Conservation (phyloP, 202 grass and related monocot genomes). For the Zoysia matrella region DNA sequence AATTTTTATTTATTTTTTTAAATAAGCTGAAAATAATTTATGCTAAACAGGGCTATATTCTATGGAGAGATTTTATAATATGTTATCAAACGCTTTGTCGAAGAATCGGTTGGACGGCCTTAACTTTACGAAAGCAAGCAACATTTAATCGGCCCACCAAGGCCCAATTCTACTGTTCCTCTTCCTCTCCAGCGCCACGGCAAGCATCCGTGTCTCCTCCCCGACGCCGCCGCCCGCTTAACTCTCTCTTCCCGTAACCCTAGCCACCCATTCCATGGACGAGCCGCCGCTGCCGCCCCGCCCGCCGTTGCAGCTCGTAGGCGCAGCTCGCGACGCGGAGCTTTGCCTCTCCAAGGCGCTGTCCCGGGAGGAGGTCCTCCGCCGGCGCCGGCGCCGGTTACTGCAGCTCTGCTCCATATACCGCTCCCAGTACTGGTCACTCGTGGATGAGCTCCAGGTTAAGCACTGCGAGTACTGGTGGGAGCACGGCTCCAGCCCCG, state of each 20-base stretch:
- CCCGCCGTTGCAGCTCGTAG: not conserved
- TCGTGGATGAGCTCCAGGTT: conserved; percentile 36
- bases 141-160: not conserved
- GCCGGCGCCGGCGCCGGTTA: conserved; percentile 16
- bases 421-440: conserved; percentile 45
- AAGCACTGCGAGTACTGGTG: conserved; percentile 43
- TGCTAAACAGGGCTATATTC: too few species aligned
- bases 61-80: too few species aligned
- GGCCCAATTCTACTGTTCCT: not conserved
- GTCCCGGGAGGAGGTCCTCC: conserved; percentile 50
- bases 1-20: too few species aligned
- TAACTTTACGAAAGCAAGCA: too few species aligned
- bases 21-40: too few species aligned
- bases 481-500: conserved; percentile 34
- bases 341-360: conserved; percentile 22
- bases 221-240: conserved; percentile 16
- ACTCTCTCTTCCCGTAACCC: conserved; percentile 17
- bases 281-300: not conserved
- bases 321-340: conserved; percentile 8
- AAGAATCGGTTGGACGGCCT: too few species aligned
- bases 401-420: not conserved
- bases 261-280: conserved; percentile 30
- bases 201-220: not conserved
- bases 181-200: conserved; percentile 1
- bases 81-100: too few species aligned